These are phyloP conservation scores for Erodium texanum DNA, from an alignment of 441 rosid species.

Conservation along the genomic window DNA sequence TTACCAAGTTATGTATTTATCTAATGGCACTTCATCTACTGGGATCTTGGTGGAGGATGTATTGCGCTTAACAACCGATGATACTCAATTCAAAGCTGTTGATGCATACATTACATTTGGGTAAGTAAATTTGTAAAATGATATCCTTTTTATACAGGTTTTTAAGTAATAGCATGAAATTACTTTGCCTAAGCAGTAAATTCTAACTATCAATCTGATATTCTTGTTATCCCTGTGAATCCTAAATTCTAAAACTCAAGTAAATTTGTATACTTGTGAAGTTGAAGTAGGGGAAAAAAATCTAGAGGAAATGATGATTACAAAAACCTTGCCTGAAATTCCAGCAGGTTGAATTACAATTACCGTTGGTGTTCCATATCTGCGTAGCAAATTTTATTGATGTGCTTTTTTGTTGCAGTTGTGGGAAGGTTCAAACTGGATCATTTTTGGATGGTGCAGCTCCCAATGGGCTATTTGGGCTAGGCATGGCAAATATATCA, in stretches of 20 bases:
- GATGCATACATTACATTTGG: conserved; percentile 59
- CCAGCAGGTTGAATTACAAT: not conserved
- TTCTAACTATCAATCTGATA: not conserved
- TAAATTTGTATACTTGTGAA: not conserved
- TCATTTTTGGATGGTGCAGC: conserved; percentile 79
- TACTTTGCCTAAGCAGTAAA: not conserved
- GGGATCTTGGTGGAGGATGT: conserved; percentile 70
- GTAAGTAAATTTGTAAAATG: conserved; percentile 28
- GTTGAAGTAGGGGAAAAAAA: not conserved
- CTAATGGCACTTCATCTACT: conserved; percentile 62
- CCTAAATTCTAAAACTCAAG: not conserved
- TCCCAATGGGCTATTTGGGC: conserved; percentile 90
- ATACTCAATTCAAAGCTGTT: conserved; percentile 30
- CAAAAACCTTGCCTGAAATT: not conserved
- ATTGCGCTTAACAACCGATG: conserved; percentile 55
- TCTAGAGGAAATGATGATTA: not conserved
- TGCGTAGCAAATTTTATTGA: too few species aligned
- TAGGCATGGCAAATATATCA: conserved; percentile 62
- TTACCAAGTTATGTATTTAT: conserved; percentile 63
- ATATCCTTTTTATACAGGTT: not conserved
- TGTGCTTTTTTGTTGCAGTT: conserved; percentile 34
- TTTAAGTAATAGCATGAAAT: not conserved
- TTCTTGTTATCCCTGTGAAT: not conserved
- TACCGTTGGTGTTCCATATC: not conserved
- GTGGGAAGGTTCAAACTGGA: conserved; percentile 80